A percentile compares a stretch with the other conserved stretches of the same genome.
Evolutionary conservation across 1,284 basidiomycete genomes (phyloP).

Genomic region (Stereum hirsutum): DNA sequence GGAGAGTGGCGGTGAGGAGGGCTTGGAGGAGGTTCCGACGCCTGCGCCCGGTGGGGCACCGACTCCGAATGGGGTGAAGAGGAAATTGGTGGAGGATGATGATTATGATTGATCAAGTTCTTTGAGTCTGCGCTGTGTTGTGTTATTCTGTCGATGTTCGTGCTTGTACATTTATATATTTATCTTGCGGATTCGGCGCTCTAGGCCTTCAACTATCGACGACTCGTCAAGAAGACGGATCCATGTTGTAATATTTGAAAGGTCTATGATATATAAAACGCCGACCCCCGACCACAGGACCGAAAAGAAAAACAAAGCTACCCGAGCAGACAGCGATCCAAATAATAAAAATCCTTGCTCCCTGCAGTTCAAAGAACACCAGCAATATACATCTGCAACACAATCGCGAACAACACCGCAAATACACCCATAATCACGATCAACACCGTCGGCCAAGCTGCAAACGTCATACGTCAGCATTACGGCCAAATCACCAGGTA

Average conservation of each 20-base stretch:
- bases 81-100: constrained; percentile 77
- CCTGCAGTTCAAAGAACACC: constrained; percentile 6
- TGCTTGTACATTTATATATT: too few relatives aligned
- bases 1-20: constrained; percentile 64
- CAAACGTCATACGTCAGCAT: not conserved
- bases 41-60: constrained; percentile 40
- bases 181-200: too few relatives aligned
- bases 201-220: too few relatives aligned
- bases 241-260: too few relatives aligned
- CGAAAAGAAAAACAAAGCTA: not conserved
- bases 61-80: constrained; percentile 54
- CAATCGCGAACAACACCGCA: constrained; percentile 24
- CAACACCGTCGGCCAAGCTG: constrained; percentile 25
- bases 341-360: too few relatives aligned
- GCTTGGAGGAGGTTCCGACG: constrained; percentile 62
- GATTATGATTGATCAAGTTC: constrained; percentile 63
- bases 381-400: constrained; percentile 19
- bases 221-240: too few relatives aligned
- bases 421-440: constrained; percentile 25
- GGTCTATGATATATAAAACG: too few relatives aligned
- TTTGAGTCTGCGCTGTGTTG: not conserved
- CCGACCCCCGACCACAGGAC: too few relatives aligned
- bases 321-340: not conserved
- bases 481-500: not conserved
- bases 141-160: not conserved